A percentile compares a stretch with the other conserved stretches of the same genome.
These are phyloP conservation scores for Brettanomyces anomalus DNA, from an alignment of 805 yeast genomes.

Conservation along the genomic window DNA sequence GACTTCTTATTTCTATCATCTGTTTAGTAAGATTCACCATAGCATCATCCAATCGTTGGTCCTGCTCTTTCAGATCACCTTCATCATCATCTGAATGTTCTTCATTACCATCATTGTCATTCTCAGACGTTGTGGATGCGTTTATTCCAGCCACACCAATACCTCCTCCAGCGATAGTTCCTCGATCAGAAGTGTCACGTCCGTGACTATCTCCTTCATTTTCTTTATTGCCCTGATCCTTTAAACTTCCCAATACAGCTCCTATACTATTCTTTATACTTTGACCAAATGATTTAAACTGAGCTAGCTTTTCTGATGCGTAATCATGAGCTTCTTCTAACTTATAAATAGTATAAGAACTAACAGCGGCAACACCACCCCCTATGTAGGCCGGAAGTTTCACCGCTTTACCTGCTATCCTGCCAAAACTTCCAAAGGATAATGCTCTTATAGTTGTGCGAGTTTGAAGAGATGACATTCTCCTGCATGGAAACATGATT, in stretches of 20 bases:
- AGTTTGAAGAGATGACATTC: slow-evolving; percentile 4
- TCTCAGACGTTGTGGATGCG: slow-evolving; percentile 6
- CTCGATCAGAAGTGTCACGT: slow-evolving; percentile 43
- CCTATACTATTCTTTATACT: slow-evolving; percentile 38
- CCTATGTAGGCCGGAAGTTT: slow-evolving; percentile 78
- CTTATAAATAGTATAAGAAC: slow-evolving; percentile 85
- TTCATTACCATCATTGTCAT: slow-evolving; percentile 42
- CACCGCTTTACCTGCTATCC: slow-evolving; percentile 43
- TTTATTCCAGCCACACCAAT: slow-evolving; percentile 21
- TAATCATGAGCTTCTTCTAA: slow-evolving; percentile 76
- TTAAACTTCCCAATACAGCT: slow-evolving; percentile 21
- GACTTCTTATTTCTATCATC: slow-evolving; percentile 90
- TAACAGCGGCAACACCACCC: slow-evolving; percentile 89
- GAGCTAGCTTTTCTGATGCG: slow-evolving; percentile 56
- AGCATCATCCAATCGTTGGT: slow-evolving; percentile 59
- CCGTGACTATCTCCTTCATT: slow-evolving; percentile 17
- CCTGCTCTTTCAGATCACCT: slow-evolving; percentile 35
- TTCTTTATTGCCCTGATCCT: slow-evolving; percentile 17
- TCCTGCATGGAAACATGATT: not conserved
- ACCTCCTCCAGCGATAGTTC: slow-evolving; percentile 44
- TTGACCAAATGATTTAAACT: slow-evolving; percentile 54
- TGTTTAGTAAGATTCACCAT: slow-evolving; percentile 87
- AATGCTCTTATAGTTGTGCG: slow-evolving; percentile 11
- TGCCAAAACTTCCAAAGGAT: slow-evolving; percentile 36
- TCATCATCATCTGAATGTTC: slow-evolving; percentile 34